Evolutionary conservation across 768 basidiomycete genomes (phyloP), one percentile per base, ranked within the genome.

Genomic region (Kwoniella mangroviensis): DNA sequence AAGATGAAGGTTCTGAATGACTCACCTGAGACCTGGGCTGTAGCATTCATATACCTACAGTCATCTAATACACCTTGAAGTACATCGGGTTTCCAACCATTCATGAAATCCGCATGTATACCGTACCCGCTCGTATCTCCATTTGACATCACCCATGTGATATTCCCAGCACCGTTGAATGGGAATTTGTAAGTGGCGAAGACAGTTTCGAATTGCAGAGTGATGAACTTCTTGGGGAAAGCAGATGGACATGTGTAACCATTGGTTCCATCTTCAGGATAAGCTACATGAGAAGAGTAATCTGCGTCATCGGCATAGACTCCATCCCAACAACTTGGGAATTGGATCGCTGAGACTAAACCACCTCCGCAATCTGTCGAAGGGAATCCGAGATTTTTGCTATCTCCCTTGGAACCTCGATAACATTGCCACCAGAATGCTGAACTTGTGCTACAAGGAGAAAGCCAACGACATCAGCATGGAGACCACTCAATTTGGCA

Each of bases 281-380:
- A 71, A 7, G 68, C 55, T 68, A 75, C 70, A 53, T 75, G 73
- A 5, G 55, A 28, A 2, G 73, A 43, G 59, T 75, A 75, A 43
- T 72, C 63, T 3, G 28, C 70, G 49, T 75, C 70, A n/a, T 62
- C 64, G 3, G 73, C 70, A 42, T 71, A 69, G 40, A 64, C 55
- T 4, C 73, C 73, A 53, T 75, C 73, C 73, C 73, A 75, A 49
- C 73, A 75, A 51, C 67, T 69, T 53, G 73, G 73, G 52, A 71
- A 73, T 55, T 63, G 54, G 10, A 73, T 67, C 19, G 61, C 68
- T 19, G 21, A 28, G 3, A 67, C 68, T 12, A 73, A 42, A 24
- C 69, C 69, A 9, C 65, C 69, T 10, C 45, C 24, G 45, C 73
- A 73, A 19, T 52, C 58, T 13, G 62, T 70, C 15, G 60, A 41